Percentiles rank a stretch among this genome's conserved stretches.
Evolutionary conservation across 257 asterid species (phyloP).

Genomic region (Vinca minor): DNA sequence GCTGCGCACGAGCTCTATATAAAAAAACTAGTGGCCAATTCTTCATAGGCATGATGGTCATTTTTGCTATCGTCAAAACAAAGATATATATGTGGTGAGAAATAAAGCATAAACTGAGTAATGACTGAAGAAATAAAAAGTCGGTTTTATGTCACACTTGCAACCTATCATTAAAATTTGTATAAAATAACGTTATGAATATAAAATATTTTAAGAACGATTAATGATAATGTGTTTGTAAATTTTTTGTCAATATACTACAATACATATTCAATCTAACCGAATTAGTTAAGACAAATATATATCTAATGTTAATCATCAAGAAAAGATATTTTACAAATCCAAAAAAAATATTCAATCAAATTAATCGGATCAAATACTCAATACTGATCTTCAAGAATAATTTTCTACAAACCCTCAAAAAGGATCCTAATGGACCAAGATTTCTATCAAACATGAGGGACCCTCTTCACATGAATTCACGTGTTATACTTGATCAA

Average conservation of each 20-base stretch:
- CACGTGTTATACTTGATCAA: conserved; percentile 41
- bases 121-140: no score
- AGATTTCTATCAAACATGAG: not conserved
- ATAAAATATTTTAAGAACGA: no score
- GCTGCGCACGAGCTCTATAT: not conserved
- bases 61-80: not conserved
- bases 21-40: conserved; percentile 5
- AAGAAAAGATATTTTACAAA: no score
- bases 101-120: not conserved
- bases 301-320: no score
- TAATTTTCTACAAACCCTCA: not conserved
- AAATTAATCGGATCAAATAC: not conserved
- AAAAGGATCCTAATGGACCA: not conserved
- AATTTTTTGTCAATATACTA: no score
- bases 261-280: no score
- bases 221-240: no score
- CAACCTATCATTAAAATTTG: no score
- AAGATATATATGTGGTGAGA: not conserved
- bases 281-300: no score
- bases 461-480: conserved; percentile 21
- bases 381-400: not conserved
- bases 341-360: no score
- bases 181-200: no score
- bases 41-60: not conserved
- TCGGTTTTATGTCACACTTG: no score